Conservation (phyloP, 805 yeast species). For the Ogataea degrootiae region DNA sequence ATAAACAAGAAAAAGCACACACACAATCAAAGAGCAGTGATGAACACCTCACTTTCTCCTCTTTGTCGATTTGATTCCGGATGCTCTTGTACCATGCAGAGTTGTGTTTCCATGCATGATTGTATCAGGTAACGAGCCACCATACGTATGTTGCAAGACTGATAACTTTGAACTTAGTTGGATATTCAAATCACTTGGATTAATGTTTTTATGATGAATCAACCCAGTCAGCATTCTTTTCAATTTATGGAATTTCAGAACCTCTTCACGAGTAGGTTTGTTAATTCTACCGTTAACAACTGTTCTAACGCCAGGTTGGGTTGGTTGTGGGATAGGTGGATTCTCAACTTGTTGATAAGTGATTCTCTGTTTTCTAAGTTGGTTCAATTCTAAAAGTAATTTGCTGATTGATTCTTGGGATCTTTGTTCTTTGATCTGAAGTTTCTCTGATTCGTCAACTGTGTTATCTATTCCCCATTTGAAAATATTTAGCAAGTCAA, state of each 20-base stretch:
- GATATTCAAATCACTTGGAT: constrained; percentile 31
- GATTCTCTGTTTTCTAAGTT: constrained; percentile 35
- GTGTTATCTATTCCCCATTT: constrained; percentile 24
- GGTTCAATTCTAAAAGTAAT: constrained; percentile 44
- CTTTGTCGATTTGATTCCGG: constrained; percentile 10
- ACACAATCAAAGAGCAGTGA: background rate
- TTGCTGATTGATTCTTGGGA: constrained; percentile 37
- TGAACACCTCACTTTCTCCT: constrained; percentile 10
- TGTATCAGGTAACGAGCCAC: constrained; percentile 74
- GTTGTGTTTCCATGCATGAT: constrained; percentile 9
- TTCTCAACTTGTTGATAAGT: constrained; percentile 27
- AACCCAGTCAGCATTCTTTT: constrained; percentile 42
- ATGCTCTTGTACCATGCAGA: constrained; percentile 9
- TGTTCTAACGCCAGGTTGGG: constrained; percentile 3
- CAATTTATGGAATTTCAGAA: constrained; percentile 36
- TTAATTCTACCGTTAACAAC: constrained; percentile 15
- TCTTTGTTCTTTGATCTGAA: constrained; percentile 17
- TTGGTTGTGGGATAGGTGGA: constrained; percentile 7
- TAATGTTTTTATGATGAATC: constrained; percentile 23
- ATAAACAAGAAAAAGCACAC: background rate
- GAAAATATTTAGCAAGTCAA: constrained; percentile 26
- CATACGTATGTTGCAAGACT: constrained; percentile 64
- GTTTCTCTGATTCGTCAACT: constrained; percentile 22
- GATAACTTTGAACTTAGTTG: constrained; percentile 47
- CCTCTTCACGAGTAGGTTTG: constrained; percentile 42